Conservation (phyloP, 1,284 basidiomycete genomes). For the Malassezia yamatoensis region DNA sequence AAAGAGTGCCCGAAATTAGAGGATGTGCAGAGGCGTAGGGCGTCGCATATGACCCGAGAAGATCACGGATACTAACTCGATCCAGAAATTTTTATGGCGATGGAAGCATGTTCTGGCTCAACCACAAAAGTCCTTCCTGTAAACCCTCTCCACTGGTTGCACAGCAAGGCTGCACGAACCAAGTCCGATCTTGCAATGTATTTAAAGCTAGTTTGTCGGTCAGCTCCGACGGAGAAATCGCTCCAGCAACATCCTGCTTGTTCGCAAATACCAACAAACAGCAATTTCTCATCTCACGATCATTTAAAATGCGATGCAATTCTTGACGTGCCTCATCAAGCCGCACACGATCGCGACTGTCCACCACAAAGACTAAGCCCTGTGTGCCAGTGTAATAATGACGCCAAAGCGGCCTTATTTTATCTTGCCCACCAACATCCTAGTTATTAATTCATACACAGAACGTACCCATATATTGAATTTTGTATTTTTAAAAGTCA, state of each 20-base stretch:
- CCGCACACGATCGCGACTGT: conserved; percentile 73
- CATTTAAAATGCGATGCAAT: conserved; percentile 88
- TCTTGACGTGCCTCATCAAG: conserved; percentile 95
- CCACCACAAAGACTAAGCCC: conserved; percentile 60
- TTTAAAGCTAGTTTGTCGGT: conserved; percentile 94
- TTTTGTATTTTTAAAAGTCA: conserved; percentile 51
- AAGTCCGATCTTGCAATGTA: conserved; percentile 88
- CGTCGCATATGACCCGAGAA: conserved; percentile 63
- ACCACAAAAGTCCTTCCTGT: conserved; percentile 43
- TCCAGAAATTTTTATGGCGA: background rate
- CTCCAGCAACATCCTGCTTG: conserved; percentile 96
- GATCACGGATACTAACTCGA: conserved; percentile 25
- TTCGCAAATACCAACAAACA: conserved; percentile 95
- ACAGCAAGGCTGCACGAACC: conserved; percentile 81
- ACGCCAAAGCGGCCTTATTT: conserved; percentile 61
- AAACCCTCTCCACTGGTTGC: conserved; percentile 43
- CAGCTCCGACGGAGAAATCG: conserved; percentile 97
- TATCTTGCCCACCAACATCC: conserved; percentile 52
- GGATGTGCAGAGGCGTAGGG: conserved; percentile 74
- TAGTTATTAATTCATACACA: conserved; percentile 13
- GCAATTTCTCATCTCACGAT: conserved; percentile 97
- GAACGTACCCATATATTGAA: conserved; percentile 37
- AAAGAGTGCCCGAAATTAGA: conserved; percentile 93
- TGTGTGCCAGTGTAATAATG: conserved; percentile 72
- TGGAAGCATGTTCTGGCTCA: conserved; percentile 25